Conservation (phyloP, 2,329 filamentous ascomycete species). For the Diaporthe caulivora region DNA sequence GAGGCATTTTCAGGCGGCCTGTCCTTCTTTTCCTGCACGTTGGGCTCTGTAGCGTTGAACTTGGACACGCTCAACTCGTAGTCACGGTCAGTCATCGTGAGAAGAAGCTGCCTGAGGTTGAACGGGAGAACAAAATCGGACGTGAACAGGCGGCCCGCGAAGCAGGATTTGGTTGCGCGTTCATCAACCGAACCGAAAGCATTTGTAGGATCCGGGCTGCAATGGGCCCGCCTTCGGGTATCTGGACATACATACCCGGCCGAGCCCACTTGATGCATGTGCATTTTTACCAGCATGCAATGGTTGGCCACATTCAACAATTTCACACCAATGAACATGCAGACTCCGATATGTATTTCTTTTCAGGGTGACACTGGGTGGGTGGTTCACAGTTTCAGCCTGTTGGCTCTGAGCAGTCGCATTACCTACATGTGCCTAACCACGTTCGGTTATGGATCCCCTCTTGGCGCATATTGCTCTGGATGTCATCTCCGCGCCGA, state of each 20-base stretch:
- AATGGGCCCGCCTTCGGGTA: neutral
- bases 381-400: neutral
- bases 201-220: too few species aligned
- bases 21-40: neutral
- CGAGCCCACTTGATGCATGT: slow-evolving; percentile 9
- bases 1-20: neutral
- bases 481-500: too few species aligned
- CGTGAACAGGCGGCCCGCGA: too few species aligned
- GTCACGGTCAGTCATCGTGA: slow-evolving; percentile 5
- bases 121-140: neutral
- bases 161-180: neutral
- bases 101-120: neutral
- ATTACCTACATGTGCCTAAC: neutral
- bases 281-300: slow-evolving; percentile 1
- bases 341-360: neutral
- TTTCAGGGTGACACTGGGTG: slow-evolving; percentile 11
- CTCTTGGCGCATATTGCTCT: too few species aligned
- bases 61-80: slow-evolving; percentile 2
- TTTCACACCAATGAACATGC: slow-evolving; percentile 3
- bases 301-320: neutral
- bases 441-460: too few species aligned
- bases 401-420: neutral
- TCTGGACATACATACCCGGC: neutral
- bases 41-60: neutral
- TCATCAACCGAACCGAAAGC: too few species aligned